phyloP scores from a whole-genome alignment of 768 basidiomycete species.

The Tulasnella calospora region DNA sequence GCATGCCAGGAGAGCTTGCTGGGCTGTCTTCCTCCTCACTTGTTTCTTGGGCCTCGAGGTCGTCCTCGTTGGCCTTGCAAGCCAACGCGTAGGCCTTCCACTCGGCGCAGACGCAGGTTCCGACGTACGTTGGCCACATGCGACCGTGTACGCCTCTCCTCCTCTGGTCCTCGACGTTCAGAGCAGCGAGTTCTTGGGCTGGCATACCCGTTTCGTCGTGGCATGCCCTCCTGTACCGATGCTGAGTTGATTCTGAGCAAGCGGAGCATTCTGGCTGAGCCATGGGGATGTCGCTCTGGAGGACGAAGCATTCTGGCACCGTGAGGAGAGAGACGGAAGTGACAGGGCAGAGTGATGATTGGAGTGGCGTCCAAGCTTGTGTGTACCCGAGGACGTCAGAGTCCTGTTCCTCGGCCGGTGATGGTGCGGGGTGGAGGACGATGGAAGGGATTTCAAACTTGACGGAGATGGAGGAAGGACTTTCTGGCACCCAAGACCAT shows the following conservation, averaged over 20 bases:
- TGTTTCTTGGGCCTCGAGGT: neutral
- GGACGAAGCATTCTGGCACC: constrained; percentile 4
- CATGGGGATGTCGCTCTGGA: constrained; percentile 5
- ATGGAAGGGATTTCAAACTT: neutral
- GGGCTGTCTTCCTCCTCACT: constrained; percentile 4
- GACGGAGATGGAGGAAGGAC: neutral
- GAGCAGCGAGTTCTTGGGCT: neutral
- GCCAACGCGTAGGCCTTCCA: neutral
- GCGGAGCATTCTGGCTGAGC: neutral
- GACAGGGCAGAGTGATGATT: neutral
- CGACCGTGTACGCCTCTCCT: neutral
- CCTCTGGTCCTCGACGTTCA: neutral
- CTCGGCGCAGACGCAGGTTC: neutral
- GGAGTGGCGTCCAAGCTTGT: neutral
- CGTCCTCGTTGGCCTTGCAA: constrained; percentile 1
- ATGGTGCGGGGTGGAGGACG: neutral
- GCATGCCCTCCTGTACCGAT: neutral
- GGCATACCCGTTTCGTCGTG: neutral
- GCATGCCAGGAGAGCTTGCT: neutral
- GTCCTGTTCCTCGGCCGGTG: neutral
- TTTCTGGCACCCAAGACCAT: neutral
- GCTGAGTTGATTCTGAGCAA: neutral
- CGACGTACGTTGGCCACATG: neutral
- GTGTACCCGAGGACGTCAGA: neutral
- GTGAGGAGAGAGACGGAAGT: neutral